phyloP scores from a whole-genome alignment of 2,329 filamentous ascomycete genomes.

The Didymella sp. region DNA sequence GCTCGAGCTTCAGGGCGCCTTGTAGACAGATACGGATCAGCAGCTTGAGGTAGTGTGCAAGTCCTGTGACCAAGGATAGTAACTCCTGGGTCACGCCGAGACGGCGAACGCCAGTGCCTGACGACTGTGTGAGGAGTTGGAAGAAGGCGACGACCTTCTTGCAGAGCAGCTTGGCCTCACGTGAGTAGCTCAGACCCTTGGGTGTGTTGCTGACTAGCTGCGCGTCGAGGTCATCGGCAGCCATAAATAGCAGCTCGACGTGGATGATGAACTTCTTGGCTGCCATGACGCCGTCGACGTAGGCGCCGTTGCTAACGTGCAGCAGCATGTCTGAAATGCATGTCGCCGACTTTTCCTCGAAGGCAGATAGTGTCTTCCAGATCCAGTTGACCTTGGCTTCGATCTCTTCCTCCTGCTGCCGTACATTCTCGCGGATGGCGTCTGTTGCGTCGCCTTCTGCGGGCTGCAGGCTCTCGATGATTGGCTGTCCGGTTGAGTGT shows the following conservation, averaged over 20 bases:
- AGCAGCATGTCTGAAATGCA: conserved; percentile 99
- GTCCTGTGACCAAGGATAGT: conserved; percentile 93
- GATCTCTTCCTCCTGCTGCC: conserved; percentile 88
- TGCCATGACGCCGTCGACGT: conserved; percentile 91
- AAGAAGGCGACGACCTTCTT: conserved; percentile 99
- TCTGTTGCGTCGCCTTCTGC: conserved; percentile 65
- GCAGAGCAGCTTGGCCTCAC: conserved; percentile 98
- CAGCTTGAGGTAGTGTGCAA: conserved; percentile 97
- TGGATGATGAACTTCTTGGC: conserved; percentile 97
- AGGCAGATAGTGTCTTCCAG: conserved; percentile 96
- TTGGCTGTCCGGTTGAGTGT: conserved; percentile 52
- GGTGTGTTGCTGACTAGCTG: conserved; percentile 72
- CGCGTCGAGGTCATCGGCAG: conserved; percentile 82
- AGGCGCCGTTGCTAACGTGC: conserved; percentile 96
- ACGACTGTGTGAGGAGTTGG: conserved; percentile 89
- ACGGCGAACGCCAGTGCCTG: conserved; percentile 87
- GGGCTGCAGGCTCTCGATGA: conserved; percentile 43
- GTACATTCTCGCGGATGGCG: conserved; percentile 76
- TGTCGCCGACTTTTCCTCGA: conserved; percentile 95
- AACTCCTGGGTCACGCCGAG: conserved; percentile 96
- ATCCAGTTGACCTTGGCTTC: conserved; percentile 98
- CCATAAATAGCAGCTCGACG: conserved; percentile 89
- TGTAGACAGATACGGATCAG: conserved; percentile 97
- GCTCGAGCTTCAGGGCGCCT: conserved; percentile 87
- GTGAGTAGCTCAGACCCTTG: conserved; percentile 87